Evolutionary conservation across 768 basidiomycete species (phyloP), one percentile per base, ranked within the genome.

Genomic region (Gymnopilus dilepis): DNA sequence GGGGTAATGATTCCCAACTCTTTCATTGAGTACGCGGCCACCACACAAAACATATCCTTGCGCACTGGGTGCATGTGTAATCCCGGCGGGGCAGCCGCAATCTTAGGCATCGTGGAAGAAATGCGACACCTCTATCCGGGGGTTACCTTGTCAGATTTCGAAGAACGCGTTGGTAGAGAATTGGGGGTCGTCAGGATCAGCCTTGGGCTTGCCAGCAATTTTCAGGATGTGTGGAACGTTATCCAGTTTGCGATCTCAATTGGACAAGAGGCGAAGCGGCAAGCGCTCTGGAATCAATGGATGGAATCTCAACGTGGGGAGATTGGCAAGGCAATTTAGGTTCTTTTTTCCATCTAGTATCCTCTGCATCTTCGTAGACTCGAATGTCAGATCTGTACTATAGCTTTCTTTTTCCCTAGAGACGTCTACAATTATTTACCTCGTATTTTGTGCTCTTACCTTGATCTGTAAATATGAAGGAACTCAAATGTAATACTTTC

Each of bases 41-140:
- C 86, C 17, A 78, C 74, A 55, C 80, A 83, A 64, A 84, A 81
- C 53, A 87, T 94, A 59, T 92, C 91, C 17, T 74, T 94, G 31
- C 87, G 92, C 42, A 91, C 92, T 2, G 92, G 92, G 0, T 95
- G 92, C 72, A 88, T 94, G 85, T 95, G 93, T 70, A 95, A 94
- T 65, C 91, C 92, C 15, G 93, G 93, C 9, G 92, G 87, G 17
- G 90, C 91, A 0, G 86, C 90, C 0, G 84, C 89, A 4, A 75
- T 94, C 15, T 80, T 93, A 4, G 87, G 87, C 0, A 82, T 92
- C 30, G 76, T 86, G 60, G 78, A 82, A 19, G 80, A 87, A 59
- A 93, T 92, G 91, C 76, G 78, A 5, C 75, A 71, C 13, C 80
- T 92, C 0, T 85, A 80, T 62, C 76, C 80, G 0, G 89, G 88